phyloP scores from a whole-genome alignment of 805 yeast genomes.

The Pichia nanzhaoensis region DNA sequence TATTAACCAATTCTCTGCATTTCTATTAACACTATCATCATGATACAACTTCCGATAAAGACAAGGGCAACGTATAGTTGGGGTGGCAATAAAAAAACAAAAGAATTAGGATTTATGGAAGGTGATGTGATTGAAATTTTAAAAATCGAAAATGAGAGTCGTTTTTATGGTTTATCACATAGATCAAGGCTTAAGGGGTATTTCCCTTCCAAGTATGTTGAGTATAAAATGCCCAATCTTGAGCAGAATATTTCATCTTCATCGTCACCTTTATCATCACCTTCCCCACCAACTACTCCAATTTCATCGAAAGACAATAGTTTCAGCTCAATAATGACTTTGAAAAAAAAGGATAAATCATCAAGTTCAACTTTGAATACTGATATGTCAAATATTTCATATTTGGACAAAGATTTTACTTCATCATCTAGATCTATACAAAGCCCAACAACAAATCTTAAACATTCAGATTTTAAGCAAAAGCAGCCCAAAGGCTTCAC shows the following conservation, averaged over 20 bases:
- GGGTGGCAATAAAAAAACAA: constrained; percentile 83
- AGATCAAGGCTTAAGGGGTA: constrained; percentile 79
- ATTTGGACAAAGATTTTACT: background rate
- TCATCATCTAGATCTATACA: background rate
- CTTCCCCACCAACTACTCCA: background rate
- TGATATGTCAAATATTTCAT: constrained; percentile 8
- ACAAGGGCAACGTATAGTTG: constrained; percentile 73
- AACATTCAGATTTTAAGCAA: constrained; percentile 5
- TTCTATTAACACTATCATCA: background rate
- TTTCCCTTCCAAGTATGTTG: constrained; percentile 85
- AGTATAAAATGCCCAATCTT: constrained; percentile 47
- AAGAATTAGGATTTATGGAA: constrained; percentile 86
- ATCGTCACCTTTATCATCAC: background rate
- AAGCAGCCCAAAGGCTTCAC: constrained; percentile 11
- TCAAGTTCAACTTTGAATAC: constrained; percentile 11
- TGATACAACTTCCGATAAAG: constrained; percentile 22
- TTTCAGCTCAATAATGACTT: constrained; percentile 5
- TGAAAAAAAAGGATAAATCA: constrained; percentile 8
- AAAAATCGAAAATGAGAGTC: constrained; percentile 75
- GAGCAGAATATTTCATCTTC: background rate
- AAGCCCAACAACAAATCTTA: background rate
- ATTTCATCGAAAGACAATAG: constrained; percentile 1
- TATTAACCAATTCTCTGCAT: too few species aligned
- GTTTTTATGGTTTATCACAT: constrained; percentile 83
- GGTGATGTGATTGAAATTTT: constrained; percentile 83